These are phyloP conservation scores for Suhomyces bolitotheri DNA, from an alignment of 1,139 yeast genomes.

Conservation along the genomic window DNA sequence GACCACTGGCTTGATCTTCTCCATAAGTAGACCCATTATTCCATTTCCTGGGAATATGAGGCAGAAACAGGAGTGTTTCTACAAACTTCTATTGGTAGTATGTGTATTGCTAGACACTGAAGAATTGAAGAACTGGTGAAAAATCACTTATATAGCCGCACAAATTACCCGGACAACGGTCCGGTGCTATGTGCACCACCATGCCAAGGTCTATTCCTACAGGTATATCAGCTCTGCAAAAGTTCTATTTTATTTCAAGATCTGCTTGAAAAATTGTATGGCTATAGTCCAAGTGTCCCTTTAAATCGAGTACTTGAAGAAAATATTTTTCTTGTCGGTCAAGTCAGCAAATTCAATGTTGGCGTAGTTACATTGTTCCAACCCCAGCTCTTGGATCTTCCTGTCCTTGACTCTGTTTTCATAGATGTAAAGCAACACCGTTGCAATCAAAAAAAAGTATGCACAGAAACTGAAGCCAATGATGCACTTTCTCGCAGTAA, in stretches of 20 bases:
- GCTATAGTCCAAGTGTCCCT: too few relatives aligned
- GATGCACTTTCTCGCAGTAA: constrained; percentile 48
- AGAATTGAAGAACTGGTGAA: too few relatives aligned
- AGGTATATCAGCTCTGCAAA: too few relatives aligned
- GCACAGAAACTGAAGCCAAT: constrained; percentile 42
- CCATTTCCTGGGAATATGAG: constrained; percentile 58
- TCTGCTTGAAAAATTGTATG: too few relatives aligned
- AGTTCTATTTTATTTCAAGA: too few relatives aligned
- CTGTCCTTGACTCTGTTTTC: constrained; percentile 47
- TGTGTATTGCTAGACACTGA: constrained; percentile 8
- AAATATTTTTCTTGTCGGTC: constrained; percentile 66
- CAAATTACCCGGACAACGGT: constrained; percentile 14
- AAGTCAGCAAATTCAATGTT: constrained; percentile 61
- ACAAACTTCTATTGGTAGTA: constrained; percentile 3
- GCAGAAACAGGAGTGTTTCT: constrained; percentile 68
- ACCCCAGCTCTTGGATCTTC: constrained; percentile 25
- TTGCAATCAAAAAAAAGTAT: constrained; percentile 20
- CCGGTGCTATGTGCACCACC: too few relatives aligned
- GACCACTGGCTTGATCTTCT: constrained; percentile 60
- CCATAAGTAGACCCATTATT: constrained; percentile 66
- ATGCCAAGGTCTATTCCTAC: too few relatives aligned
- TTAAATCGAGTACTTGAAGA: constrained; percentile 49
- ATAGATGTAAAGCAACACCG: constrained; percentile 34
- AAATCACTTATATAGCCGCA: constrained; percentile 5
- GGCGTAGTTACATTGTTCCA: neutral